Evolutionary conservation across 2,329 filamentous ascomycete species (phyloP).

Genomic region (Bipolaris oryzae): DNA sequence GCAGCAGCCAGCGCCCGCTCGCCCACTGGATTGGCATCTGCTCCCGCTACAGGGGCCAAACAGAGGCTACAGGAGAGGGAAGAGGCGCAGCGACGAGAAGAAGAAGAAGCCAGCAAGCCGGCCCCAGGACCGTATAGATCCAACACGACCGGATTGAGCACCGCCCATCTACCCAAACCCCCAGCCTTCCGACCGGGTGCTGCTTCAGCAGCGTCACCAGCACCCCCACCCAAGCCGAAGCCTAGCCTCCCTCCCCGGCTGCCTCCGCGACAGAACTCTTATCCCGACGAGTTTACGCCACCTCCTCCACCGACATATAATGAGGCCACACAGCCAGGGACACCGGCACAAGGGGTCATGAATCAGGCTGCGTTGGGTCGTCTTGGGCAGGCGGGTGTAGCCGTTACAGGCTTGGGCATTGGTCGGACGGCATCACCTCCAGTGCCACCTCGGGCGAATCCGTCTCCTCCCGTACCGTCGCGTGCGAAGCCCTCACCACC

Average conservation of each 20-base stretch:
- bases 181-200: slow-evolving; percentile 60
- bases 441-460: slow-evolving; percentile 45
- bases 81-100: slow-evolving; percentile 44
- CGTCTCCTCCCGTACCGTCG: slow-evolving; percentile 37
- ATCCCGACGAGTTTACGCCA: slow-evolving; percentile 53
- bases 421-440: slow-evolving; percentile 53
- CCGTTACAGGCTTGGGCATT: slow-evolving; percentile 79
- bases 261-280: slow-evolving; percentile 69
- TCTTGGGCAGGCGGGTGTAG: slow-evolving; percentile 75
- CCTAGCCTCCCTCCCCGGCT: slow-evolving; percentile 70
- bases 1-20: background rate
- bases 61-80: slow-evolving; percentile 44
- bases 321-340: slow-evolving; percentile 41
- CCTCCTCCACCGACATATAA: slow-evolving; percentile 58
- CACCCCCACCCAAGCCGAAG: slow-evolving; percentile 50
- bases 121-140: slow-evolving; percentile 70
- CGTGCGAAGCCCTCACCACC: slow-evolving; percentile 38
- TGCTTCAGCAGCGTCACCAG: slow-evolving; percentile 29
- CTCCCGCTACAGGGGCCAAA: slow-evolving; percentile 48
- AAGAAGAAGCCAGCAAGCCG: slow-evolving; percentile 42
- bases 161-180: slow-evolving; percentile 72
- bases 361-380: slow-evolving; percentile 68
- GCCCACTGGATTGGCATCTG: slow-evolving; percentile 49
- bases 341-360: slow-evolving; percentile 49
- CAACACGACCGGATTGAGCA: slow-evolving; percentile 74